These are phyloP conservation scores for Eragrostis tef DNA, from an alignment of 202 grass and related monocot species.

Conservation along the genomic window DNA sequence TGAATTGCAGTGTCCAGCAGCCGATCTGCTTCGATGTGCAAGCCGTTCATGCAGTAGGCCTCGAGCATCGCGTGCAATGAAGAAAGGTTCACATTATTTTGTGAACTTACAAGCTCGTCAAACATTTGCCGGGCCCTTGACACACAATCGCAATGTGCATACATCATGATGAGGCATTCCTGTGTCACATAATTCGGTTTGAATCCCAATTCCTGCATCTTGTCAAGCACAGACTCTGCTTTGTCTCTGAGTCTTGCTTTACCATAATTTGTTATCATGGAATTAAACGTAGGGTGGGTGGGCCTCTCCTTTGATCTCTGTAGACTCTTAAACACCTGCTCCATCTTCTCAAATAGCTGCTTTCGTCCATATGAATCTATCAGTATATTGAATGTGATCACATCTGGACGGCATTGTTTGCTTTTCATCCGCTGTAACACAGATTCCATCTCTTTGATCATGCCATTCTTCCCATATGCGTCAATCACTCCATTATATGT, in stretches of 20 bases:
- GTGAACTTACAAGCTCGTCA: conserved; percentile 68
- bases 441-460: conserved; percentile 94
- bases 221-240: conserved; percentile 68
- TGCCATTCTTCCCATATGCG: conserved; percentile 86
- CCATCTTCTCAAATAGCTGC: conserved; percentile 94
- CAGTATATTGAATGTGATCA: conserved; percentile 95
- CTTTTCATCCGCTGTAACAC: conserved; percentile 82
- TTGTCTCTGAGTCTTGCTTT: conserved; percentile 90
- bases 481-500: conserved; percentile 91
- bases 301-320: conserved; percentile 80
- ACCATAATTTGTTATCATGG: conserved; percentile 96
- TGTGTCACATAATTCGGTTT: conserved; percentile 82
- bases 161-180: conserved; percentile 87
- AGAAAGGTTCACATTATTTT: conserved; percentile 63
- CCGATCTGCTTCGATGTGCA: conserved; percentile 76
- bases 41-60: conserved; percentile 83
- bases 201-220: conserved; percentile 82
- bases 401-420: conserved; percentile 77
- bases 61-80: conserved; percentile 86
- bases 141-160: conserved; percentile 82
- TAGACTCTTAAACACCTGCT: conserved; percentile 94
- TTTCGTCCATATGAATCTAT: conserved; percentile 88
- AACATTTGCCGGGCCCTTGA: conserved; percentile 75
- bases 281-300: conserved; percentile 91
- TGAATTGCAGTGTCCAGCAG: conserved; percentile 65